Conservation (phyloP, 805 yeast genomes). For the Sungouiella thailandica region DNA sequence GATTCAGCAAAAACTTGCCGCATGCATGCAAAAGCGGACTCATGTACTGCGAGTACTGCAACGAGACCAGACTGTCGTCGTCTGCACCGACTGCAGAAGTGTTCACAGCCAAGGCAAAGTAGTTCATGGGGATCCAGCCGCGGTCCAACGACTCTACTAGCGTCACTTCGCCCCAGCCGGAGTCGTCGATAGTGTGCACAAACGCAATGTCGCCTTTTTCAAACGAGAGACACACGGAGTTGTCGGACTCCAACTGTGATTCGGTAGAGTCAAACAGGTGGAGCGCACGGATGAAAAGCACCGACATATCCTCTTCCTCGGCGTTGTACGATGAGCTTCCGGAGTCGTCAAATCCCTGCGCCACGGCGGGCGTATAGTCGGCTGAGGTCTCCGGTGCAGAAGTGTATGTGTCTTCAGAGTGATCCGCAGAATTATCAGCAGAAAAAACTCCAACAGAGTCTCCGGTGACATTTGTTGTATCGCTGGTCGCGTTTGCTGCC, state of each 20-base stretch:
- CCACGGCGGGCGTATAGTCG: too few species aligned
- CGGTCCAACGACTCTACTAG: conserved; percentile 54
- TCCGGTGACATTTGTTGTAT: background rate
- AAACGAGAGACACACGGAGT: conserved; percentile 70
- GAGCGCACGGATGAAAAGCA: conserved; percentile 51
- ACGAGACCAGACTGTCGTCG: conserved; percentile 18
- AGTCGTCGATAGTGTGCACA: conserved; percentile 71
- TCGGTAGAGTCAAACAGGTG: conserved; percentile 57
- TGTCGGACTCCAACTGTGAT: conserved; percentile 59
- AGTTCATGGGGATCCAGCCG: conserved; percentile 87
- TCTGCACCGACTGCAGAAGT: conserved; percentile 16
- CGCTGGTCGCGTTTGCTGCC: background rate
- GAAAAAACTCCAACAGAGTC: background rate
- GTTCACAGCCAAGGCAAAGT: conserved; percentile 48
- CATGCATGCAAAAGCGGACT: conserved; percentile 53
- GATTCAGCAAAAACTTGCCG: conserved; percentile 62
- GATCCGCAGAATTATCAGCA: background rate
- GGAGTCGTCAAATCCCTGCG: too few species aligned
- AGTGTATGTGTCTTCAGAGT: background rate
- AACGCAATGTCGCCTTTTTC: conserved; percentile 67
- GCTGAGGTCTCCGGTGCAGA: too few species aligned
- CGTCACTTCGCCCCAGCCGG: conserved; percentile 89
- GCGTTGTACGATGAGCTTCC: too few species aligned
- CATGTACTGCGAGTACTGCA: conserved; percentile 37
- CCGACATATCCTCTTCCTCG: conserved; percentile 45